Evolutionary conservation across 257 asterid genomes (phyloP).

Genomic region (Capsicum pubescens): DNA sequence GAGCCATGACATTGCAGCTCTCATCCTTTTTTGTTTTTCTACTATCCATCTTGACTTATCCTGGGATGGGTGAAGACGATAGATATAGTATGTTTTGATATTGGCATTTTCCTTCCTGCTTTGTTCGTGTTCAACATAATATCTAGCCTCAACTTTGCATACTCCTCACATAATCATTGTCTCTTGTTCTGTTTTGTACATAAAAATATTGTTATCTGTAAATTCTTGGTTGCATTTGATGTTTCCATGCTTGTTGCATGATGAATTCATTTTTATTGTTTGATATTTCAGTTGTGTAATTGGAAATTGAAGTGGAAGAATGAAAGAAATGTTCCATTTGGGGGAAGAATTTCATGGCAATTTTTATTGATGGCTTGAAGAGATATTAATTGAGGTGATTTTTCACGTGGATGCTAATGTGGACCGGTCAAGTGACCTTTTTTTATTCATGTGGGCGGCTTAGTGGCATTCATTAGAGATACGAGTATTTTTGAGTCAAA

Average conservation of each 20-base stretch:
- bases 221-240: conserved; percentile 1
- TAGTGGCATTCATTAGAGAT: no score
- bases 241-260: neutral
- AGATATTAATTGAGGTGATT: neutral
- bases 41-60: conserved; percentile 64
- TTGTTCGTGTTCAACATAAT: conserved; percentile 1
- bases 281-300: conserved; percentile 26
- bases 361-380: neutral
- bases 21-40: conserved; percentile 70
- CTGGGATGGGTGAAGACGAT: conserved; percentile 60
- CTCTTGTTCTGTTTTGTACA: neutral
- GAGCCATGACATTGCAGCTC: conserved; percentile 91
- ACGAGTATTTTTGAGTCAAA: no score
- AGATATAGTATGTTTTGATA: conserved; percentile 61
- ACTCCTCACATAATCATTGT: neutral
- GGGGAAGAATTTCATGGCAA: neutral
- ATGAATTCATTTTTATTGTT: neutral
- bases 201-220: neutral
- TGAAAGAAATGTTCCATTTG: neutral
- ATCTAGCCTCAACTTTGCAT: neutral
- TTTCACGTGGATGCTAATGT: no score
- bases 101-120: neutral
- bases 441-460: no score
- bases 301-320: conserved; percentile 18
- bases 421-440: no score